Evolutionary conservation across 2,329 filamentous ascomycete genomes (phyloP), one percentile per base, ranked within the genome.

Genomic region (Hypoxylon sp.): DNA sequence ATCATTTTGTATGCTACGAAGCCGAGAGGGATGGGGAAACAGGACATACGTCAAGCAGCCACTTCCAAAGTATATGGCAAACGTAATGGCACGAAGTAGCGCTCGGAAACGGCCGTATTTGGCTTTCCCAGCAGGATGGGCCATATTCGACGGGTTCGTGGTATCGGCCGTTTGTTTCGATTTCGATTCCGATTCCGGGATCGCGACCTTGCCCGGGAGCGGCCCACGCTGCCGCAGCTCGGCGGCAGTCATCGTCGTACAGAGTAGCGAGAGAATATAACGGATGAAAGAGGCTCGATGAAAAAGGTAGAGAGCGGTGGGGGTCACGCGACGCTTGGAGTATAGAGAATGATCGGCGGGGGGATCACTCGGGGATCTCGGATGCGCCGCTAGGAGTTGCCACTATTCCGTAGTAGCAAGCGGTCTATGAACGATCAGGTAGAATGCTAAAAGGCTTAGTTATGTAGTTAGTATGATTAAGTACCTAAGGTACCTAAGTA

Each of bases 91-190:
- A n/a, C 87, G 82, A 39, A 88, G 51, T 22, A 83, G 68, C 69
- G 87, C 84, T 62, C 82, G 79, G 13, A 80, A 70, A 7, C 76
- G 74, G 49, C 85, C 82, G 75, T 89, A 81, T 62, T 84, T 81
- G 55, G 80, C 75, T 56, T 81, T 81, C n/a, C 86, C 86, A 1
- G 85, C 85, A 0, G 86, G 85, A 71, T 89, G 85, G 13, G 64
- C 68, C 19, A 62, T 65, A 49, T 69, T 63, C n/a, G 63, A 52
- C 37, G 68, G 60, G 17, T 68, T 56, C 30, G 71, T 44, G 49
- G 57, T 28, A 32, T 50, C 65, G 67, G 65, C 65, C 20, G 53
- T 62, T 41, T 74, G 54, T 30, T 76, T 75, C 28, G 76, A 72
- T n/a, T 73, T 71, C 43, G 78, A 54, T 30, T 76, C 75, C 28